These are phyloP conservation scores for Solanum tarijense DNA, from an alignment of 257 asterid species.

Conservation along the genomic window DNA sequence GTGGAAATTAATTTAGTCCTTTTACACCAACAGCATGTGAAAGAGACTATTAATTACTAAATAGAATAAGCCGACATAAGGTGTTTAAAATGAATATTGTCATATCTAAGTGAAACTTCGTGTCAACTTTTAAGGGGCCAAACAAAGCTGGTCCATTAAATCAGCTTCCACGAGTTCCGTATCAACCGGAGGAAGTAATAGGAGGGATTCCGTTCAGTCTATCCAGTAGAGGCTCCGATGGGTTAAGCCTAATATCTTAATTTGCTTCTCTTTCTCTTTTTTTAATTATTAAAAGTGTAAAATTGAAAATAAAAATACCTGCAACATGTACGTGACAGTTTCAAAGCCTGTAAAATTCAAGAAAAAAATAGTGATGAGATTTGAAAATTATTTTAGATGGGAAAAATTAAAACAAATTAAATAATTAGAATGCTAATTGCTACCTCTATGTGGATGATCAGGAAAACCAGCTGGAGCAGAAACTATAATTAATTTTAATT, in stretches of 20 bases:
- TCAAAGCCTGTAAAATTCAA: constrained; percentile 60
- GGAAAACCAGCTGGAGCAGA: constrained; percentile 98
- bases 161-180: too few species aligned
- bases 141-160: too few species aligned
- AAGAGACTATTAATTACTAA: not conserved
- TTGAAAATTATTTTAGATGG: not conserved
- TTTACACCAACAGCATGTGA: not conserved
- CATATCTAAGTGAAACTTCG: fast-evolving
- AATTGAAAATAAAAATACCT: constrained; percentile 30
- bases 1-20: not conserved
- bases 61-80: not conserved
- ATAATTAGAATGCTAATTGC: not conserved
- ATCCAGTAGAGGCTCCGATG: too few species aligned
- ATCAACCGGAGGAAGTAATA: too few species aligned
- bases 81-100: too few species aligned
- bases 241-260: too few species aligned
- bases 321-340: constrained; percentile 88
- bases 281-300: not conserved
- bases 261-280: too few species aligned
- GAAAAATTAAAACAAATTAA: not conserved
- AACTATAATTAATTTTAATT: constrained; percentile 29
- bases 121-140: too few species aligned
- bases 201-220: too few species aligned
- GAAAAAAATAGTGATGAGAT: not conserved
- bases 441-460: constrained; percentile 98